Base-by-base conservation (phyloP, 2,329 filamentous ascomycete species). In the Arthrobotrys megalospora region DNA sequence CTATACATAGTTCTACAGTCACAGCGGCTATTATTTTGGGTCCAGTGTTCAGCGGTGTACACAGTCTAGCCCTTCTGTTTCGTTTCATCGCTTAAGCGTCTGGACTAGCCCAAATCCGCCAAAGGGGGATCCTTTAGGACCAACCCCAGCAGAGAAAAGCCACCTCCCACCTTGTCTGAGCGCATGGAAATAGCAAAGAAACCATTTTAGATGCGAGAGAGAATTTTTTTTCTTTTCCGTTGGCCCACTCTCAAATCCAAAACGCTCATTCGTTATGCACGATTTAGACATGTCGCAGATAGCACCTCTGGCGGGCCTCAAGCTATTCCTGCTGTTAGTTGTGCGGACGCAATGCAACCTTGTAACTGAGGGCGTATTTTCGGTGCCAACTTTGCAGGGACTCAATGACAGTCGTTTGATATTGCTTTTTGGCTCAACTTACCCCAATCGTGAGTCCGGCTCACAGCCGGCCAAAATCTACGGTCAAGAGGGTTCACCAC, bases 21-120 rank as follows among this genome's bases (percentile, higher is more conserved):
- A 55, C 69, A 73, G 73, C 73, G 66, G 47, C 47, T 77, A 65
- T 36, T 65, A 53, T 32, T 65, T 60, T 64, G 24, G 58, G 60
- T 47, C n/a, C 41, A 64, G 41, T 48, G 1, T 60, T n/a, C 55
- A 60, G 55, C 36, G 43, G 19, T 14, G 16, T 21, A 47, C 34
- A 58, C 12, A 28, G 62, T 64, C 71, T 64, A 58, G 53, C 53
- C 34, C 6, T 53, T 34, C 16, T 43, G 64, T 76, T 69, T 66
- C 60, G 65, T 70, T 70, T 77, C 66, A 53, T 53, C 73, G 73
- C 66, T 77, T 77, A 77, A 76, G 64, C 73, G 73, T 70, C 28
- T 76, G 60, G 72, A 64, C 55, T 60, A 63, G 43, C 64, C 72
- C 36, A 21, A 70, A 65, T 24, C 48, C 53, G 55, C 58, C 72